A percentile compares a stretch with the other conserved stretches of the same genome.
Evolutionary conservation across 345 rosid genomes (phyloP).

Genomic region (Psidium guajava): DNA sequence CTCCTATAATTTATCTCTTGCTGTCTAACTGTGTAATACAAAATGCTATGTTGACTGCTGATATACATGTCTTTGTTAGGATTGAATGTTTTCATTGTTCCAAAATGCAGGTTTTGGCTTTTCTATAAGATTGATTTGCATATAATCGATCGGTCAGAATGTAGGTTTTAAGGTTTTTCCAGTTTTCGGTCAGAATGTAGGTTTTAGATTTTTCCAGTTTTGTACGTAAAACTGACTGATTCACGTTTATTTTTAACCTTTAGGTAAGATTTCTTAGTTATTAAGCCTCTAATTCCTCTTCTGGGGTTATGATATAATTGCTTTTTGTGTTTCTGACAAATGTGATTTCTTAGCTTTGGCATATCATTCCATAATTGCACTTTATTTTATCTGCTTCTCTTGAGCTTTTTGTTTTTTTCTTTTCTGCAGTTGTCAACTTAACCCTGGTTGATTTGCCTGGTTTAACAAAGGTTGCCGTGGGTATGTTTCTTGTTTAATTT

Average conservation of each 20-base stretch:
- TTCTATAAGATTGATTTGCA: background rate
- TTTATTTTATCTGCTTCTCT: background rate
- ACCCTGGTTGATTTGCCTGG: slow-evolving; percentile 93
- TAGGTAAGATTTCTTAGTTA: background rate
- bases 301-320: background rate
- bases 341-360: background rate
- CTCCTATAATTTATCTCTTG: background rate
- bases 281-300: background rate
- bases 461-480: slow-evolving; percentile 88
- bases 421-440: slow-evolving; percentile 80
- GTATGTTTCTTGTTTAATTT: slow-evolving; percentile 21
- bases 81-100: background rate
- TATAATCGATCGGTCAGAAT: background rate
- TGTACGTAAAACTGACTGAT: background rate
- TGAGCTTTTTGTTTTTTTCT: background rate
- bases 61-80: background rate
- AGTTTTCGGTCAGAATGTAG: background rate
- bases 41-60: background rate
- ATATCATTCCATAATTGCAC: background rate
- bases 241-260: background rate
- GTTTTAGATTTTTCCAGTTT: background rate
- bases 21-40: background rate
- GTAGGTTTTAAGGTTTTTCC: background rate
- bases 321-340: background rate
- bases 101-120: background rate